Conservation (phyloP, 2,329 filamentous ascomycete species). For the Cordyceps farinosa region DNA sequence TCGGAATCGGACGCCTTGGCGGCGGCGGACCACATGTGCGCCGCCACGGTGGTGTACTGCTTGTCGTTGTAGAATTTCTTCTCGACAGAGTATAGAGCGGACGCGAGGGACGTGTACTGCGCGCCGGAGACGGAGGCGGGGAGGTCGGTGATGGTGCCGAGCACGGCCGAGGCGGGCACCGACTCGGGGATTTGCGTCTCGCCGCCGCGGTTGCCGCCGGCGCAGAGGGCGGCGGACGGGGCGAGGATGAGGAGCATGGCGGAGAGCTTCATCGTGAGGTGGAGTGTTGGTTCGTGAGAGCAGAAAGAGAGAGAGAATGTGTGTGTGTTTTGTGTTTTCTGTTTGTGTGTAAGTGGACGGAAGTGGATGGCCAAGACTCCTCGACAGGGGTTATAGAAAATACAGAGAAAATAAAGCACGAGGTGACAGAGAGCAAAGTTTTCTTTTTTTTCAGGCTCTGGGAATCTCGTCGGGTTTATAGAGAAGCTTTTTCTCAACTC, state of each 20-base stretch:
- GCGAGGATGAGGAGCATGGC: background rate
- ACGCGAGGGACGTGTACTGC: slow-evolving; percentile 7
- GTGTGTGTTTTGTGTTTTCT: background rate
- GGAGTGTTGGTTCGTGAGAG: background rate
- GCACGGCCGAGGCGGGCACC: background rate
- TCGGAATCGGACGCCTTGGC: slow-evolving; percentile 20
- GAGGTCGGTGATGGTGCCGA: background rate
- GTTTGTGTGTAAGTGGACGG: background rate
- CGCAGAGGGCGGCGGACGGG: background rate
- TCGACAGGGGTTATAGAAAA: too few relatives aligned
- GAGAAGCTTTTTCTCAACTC: too few relatives aligned
- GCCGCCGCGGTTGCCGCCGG: background rate
- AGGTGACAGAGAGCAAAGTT: too few relatives aligned
- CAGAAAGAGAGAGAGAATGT: background rate
- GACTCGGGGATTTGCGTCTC: background rate
- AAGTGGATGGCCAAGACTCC: background rate
- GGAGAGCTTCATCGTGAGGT: background rate
- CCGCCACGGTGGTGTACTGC: slow-evolving; percentile 17
- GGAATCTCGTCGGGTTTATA: too few relatives aligned
- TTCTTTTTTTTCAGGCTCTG: too few relatives aligned
- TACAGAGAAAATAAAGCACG: too few relatives aligned
- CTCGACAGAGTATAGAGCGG: slow-evolving; percentile 20
- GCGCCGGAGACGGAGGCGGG: background rate
- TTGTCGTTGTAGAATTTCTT: slow-evolving; percentile 14
- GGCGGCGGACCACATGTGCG: slow-evolving; percentile 21